phyloP scores from a whole-genome alignment of 176 grass and related monocot species.

The Microstegium vimineum region DNA sequence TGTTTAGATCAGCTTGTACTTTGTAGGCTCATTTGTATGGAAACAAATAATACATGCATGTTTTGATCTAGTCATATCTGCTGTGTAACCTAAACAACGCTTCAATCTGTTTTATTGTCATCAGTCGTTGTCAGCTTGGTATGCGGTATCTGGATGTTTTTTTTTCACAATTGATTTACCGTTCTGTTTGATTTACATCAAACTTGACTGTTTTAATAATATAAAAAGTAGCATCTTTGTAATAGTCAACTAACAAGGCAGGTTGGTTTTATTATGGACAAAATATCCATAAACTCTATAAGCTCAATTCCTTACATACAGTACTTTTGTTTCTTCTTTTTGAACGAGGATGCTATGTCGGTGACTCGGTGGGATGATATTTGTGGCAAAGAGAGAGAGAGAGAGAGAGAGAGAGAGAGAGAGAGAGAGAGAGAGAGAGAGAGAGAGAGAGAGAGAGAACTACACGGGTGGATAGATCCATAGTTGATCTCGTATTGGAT shows the following conservation, averaged over 20 bases:
- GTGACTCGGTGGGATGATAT: neutral
- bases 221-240: neutral
- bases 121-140: neutral
- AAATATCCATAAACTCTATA: neutral
- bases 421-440: no score
- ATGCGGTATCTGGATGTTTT: neutral
- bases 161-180: neutral
- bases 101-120: slow-evolving; percentile 2
- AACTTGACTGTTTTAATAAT: neutral
- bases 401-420: no score
- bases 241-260: neutral
- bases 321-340: neutral
- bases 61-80: slow-evolving; percentile 25
- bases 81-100: neutral
- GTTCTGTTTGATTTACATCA: no score
- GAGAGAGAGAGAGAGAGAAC: neutral
- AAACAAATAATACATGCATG: slow-evolving; percentile 24
- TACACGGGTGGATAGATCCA: neutral
- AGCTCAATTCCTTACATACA: neutral
- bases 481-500: no score
- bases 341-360: neutral
- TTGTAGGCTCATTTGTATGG: slow-evolving; percentile 31
- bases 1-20: slow-evolving; percentile 30
- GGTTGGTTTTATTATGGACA: neutral
- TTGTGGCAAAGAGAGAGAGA: no score